Conservation (phyloP, 768 basidiomycete genomes). For the Daedaleopsis nitida region DNA sequence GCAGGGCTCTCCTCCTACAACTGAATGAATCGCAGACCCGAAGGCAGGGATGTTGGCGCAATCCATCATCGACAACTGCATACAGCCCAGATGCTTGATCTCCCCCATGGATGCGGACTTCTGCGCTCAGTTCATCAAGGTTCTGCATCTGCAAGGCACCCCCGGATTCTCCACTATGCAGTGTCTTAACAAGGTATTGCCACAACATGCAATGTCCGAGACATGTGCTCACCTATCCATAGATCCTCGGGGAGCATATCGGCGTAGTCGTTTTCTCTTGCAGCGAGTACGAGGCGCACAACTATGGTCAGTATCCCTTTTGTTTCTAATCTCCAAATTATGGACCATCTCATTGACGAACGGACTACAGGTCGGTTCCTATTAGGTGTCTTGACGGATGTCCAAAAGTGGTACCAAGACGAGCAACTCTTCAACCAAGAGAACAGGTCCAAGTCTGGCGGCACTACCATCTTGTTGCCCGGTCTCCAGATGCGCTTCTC, state of each 20-base stretch:
- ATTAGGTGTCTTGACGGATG: conserved; percentile 72
- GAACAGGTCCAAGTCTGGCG: conserved; percentile 64
- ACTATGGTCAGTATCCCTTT: conserved; percentile 66
- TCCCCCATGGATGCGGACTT: conserved; percentile 97
- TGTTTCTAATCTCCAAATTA: too few species aligned
- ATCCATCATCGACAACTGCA: conserved; percentile 84
- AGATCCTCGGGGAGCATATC: conserved; percentile 87
- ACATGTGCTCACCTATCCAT: background rate
- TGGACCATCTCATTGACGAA: too few species aligned
- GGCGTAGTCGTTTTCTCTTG: conserved; percentile 88
- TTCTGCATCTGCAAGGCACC: conserved; percentile 87
- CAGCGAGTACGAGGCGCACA: conserved; percentile 94
- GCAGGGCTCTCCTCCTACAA: background rate
- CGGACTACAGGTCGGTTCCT: conserved; percentile 79
- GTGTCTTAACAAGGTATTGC: conserved; percentile 76
- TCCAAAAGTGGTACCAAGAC: conserved; percentile 79
- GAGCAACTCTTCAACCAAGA: conserved; percentile 74
- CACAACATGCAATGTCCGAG: background rate
- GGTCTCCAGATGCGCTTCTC: conserved; percentile 62
- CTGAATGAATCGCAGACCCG: conserved; percentile 33
- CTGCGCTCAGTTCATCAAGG: conserved; percentile 87
- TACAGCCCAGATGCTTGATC: conserved; percentile 89
- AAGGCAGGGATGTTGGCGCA: conserved; percentile 55
- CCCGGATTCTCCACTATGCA: conserved; percentile 84
- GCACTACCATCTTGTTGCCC: conserved; percentile 62